These are phyloP conservation scores for Saccharomyces hybrid DNA, from an alignment of 1,139 yeast species.

Conservation along the genomic window DNA sequence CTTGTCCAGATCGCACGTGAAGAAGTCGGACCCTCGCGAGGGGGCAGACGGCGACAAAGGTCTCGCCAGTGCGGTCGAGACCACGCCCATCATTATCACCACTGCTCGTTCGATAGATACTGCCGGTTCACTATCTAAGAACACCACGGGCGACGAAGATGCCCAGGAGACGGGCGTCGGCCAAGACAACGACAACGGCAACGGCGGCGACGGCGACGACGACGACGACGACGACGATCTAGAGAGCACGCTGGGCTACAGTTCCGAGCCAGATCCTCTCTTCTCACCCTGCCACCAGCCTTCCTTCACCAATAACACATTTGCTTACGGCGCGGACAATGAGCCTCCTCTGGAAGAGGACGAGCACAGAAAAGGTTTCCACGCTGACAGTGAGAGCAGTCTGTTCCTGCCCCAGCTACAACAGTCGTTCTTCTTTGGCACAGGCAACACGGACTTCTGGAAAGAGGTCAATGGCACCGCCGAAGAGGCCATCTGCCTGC, in stretches of 20 bases:
- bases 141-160: conserved; percentile 3
- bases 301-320: conserved; percentile 6
- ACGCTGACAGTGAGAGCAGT: not conserved
- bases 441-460: conserved; percentile 27
- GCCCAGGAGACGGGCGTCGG: conserved; percentile 5
- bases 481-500: conserved; percentile 16
- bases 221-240: conserved; percentile 4
- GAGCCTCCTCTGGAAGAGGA: not conserved
- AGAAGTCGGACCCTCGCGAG: not conserved
- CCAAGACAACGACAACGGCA: not conserved
- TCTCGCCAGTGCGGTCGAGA: not conserved
- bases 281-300: conserved; percentile 4
- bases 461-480: conserved; percentile 23
- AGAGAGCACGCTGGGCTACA: conserved; percentile 6
- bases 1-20: conserved; percentile 6
- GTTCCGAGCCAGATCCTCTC: conserved; percentile 3
- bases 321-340: not conserved
- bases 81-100: not conserved
- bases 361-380: not conserved
- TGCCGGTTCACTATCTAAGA: not conserved
- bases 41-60: not conserved
- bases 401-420: not conserved
- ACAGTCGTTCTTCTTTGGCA: not conserved
- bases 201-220: not conserved
- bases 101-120: conserved; percentile 1